These are phyloP conservation scores for Podaxis mareebaensis DNA, from an alignment of 768 basidiomycete species.

Conservation along the genomic window DNA sequence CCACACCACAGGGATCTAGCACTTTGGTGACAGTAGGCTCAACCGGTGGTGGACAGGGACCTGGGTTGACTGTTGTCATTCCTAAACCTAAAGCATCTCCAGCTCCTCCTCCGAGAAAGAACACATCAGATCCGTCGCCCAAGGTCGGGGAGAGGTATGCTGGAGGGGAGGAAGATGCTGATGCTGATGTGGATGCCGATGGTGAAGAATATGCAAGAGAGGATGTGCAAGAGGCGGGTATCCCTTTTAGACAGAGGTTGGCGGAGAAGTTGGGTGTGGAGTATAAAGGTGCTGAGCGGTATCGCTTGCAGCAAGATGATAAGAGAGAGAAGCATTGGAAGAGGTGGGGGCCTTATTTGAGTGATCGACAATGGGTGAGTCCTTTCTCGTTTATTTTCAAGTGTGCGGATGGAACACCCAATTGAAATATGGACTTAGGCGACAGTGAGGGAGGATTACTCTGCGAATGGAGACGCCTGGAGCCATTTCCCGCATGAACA, in stretches of 20 bases:
- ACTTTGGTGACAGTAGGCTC: slow-evolving; percentile 12
- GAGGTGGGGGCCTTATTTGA: slow-evolving; percentile 97
- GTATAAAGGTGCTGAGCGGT: slow-evolving; percentile 81
- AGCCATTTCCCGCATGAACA: slow-evolving; percentile 94
- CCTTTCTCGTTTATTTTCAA: background rate
- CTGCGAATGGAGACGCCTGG: slow-evolving; percentile 94
- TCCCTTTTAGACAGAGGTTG: slow-evolving; percentile 64
- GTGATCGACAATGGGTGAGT: slow-evolving; percentile 95
- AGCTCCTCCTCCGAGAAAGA: slow-evolving; percentile 49
- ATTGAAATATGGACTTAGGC: slow-evolving; percentile 51
- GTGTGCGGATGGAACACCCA: background rate
- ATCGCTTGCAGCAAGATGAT: slow-evolving; percentile 83
- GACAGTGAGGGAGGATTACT: slow-evolving; percentile 98
- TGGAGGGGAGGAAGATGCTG: slow-evolving; percentile 12
- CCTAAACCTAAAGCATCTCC: slow-evolving; percentile 49
- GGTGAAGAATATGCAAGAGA: slow-evolving; percentile 18
- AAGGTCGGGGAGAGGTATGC: slow-evolving; percentile 18
- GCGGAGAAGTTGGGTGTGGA: slow-evolving; percentile 60
- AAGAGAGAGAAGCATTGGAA: slow-evolving; percentile 91
- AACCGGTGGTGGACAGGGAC: slow-evolving; percentile 17
- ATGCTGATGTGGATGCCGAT: slow-evolving; percentile 19
- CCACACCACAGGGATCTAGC: slow-evolving; percentile 10
- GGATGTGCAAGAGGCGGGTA: slow-evolving; percentile 19
- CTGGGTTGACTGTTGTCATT: slow-evolving; percentile 66
- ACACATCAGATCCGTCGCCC: slow-evolving; percentile 34